phyloP scores from a whole-genome alignment of 2,329 filamentous ascomycete genomes.

The Alternaria alternata region DNA sequence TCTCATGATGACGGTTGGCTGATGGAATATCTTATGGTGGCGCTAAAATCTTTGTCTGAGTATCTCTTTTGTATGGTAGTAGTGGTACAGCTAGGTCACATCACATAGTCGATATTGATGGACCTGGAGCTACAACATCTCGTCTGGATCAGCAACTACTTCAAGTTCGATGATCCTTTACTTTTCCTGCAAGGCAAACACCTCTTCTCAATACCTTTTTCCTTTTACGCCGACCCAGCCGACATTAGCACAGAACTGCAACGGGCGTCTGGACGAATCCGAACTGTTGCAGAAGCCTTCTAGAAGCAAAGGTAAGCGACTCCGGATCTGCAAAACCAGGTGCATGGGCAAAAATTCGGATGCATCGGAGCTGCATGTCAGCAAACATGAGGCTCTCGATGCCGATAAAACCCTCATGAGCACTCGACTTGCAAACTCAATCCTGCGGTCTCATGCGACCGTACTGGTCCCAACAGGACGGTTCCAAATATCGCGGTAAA shows the following conservation, averaged over 20 bases:
- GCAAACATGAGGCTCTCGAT: constrained; percentile 1
- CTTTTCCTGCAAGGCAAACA: not conserved
- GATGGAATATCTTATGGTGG: too few relatives aligned
- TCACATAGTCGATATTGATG: too few relatives aligned
- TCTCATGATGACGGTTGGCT: too few relatives aligned
- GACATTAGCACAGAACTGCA: not conserved
- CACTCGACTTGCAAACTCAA: not conserved
- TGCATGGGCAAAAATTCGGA: not conserved
- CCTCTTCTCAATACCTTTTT: not conserved
- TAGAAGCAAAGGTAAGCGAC: constrained; percentile 8
- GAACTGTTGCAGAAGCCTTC: constrained; percentile 4
- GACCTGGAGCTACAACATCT: too few relatives aligned
- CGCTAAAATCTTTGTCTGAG: too few relatives aligned
- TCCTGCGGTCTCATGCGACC: not conserved
- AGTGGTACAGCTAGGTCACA: too few relatives aligned
- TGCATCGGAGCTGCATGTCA: constrained; percentile 3
- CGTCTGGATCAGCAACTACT: too few relatives aligned
- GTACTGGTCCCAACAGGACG: not conserved
- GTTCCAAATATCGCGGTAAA: constrained; percentile 1
- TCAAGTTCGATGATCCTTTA: too few relatives aligned
- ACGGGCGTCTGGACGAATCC: not conserved
- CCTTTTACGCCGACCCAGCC: not conserved
- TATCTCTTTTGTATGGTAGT: too few relatives aligned
- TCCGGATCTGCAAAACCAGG: constrained; percentile 7
- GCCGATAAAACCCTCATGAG: not conserved